Evolutionary conservation across 768 basidiomycete species (phyloP), one percentile per base, ranked within the genome.

Genomic region (Floccularia luteovirens): DNA sequence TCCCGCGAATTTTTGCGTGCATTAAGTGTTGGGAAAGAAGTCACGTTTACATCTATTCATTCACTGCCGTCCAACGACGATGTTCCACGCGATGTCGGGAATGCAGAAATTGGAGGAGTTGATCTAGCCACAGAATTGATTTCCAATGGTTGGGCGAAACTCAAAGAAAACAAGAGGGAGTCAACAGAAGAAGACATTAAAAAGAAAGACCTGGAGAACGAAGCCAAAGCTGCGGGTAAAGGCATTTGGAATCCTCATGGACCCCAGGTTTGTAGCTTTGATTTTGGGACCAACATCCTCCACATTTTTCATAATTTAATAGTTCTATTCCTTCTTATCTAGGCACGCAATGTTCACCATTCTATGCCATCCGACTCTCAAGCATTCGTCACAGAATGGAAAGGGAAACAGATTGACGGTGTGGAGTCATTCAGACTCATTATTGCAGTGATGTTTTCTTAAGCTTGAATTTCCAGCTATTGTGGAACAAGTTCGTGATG

Each of bases 401-500:
- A 93, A 59, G 90, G 86, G n/a, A 85, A 88, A 57, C 63, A 77
- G 3, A 65, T 99, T 41, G 91, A 96, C 53, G 91, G 90, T 89
- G 60, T 43, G 62, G 50, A 31, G 23, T 19, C 23, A 22, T 25
- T 22, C 12, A 16, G 14, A 38, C 24, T n/a, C 31, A 42, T 4
- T 2, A 25, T 22, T 33, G 31, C 4, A 28, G 31, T 22, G 43
- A 52, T 14, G 52, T 31, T 34, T 14, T 17, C 10, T 1, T 43
- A 23, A 34, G 20, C 25, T 47, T 25, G n/a, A 27, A 25, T 20
- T 24, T 24, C 2, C 43, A 93, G 92, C 86, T 35, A 75, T 97
- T 44, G 89, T 98, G 43, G 94, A 99, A 62, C 82, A 87, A 55
- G 91, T 97, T 38, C 77, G 87, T 36, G 93, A 98, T 55, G 94